These are phyloP conservation scores for Paxillus rubicundulus DNA, from an alignment of 768 basidiomycete species.

Conservation along the genomic window DNA sequence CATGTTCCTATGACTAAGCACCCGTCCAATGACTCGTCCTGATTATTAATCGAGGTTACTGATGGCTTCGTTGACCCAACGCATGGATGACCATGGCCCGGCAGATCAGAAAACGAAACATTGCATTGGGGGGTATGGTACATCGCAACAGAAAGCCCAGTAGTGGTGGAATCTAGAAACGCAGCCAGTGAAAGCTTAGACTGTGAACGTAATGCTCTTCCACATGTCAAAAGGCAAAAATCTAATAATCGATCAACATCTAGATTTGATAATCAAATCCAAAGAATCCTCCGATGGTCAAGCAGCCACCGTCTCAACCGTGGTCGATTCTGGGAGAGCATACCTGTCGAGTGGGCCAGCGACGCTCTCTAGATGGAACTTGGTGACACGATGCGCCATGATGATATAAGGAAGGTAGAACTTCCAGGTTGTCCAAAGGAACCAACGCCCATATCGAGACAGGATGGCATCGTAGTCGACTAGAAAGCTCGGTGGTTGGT, in stretches of 20 bases:
- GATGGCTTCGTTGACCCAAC: too few relatives aligned
- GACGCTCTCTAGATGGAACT: constrained; percentile 43
- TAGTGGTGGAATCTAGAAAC: not conserved
- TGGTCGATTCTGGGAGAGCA: constrained; percentile 24
- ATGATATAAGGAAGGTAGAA: constrained; percentile 56
- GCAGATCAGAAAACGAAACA: not conserved
- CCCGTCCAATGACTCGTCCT: too few relatives aligned
- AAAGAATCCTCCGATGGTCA: constrained; percentile 3
- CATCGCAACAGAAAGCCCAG: not conserved
- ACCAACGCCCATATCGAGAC: constrained; percentile 60
- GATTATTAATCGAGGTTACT: too few relatives aligned
- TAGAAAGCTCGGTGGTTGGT: constrained; percentile 21
- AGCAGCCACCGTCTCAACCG: constrained; percentile 13
- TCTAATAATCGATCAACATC: constrained; percentile 5
- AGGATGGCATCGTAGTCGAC: constrained; percentile 67
- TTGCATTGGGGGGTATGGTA: not conserved
- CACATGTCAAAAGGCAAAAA: not conserved
- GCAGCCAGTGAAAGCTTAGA: too few relatives aligned
- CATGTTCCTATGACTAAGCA: too few relatives aligned
- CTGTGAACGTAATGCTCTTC: not conserved
- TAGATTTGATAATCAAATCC: not conserved
- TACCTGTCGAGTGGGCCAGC: constrained; percentile 54
- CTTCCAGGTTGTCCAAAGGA: constrained; percentile 67
- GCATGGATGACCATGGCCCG: not conserved
- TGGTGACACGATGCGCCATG: constrained; percentile 24